Conservation (phyloP, 805 yeast species). For the Yarrowia sp. region DNA sequence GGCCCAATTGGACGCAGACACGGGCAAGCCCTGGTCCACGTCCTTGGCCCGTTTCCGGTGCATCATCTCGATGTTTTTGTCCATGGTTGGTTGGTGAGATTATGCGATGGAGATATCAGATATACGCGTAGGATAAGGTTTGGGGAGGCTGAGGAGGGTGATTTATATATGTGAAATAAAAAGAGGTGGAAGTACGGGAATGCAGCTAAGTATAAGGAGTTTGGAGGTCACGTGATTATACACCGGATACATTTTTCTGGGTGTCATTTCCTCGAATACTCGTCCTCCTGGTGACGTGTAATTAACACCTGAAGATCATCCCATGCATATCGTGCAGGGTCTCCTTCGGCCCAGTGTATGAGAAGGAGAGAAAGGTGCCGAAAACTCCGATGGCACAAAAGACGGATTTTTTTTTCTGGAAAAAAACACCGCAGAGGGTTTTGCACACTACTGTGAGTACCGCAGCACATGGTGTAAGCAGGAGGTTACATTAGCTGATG, state of each 20-base stretch:
- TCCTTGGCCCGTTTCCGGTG: slow-evolving; percentile 25
- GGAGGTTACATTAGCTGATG: too few relatives aligned
- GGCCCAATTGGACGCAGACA: slow-evolving; percentile 30
- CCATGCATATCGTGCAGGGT: too few relatives aligned
- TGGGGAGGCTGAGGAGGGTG: not conserved
- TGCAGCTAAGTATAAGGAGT: not conserved
- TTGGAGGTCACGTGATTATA: not conserved
- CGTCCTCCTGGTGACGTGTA: too few relatives aligned
- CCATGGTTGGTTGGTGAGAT: slow-evolving; percentile 5
- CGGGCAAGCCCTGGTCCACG: slow-evolving; percentile 29
- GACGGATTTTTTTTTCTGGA: too few relatives aligned
- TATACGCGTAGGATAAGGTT: slow-evolving; percentile 12
- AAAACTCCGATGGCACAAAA: too few relatives aligned
- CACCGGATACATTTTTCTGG: not conserved
- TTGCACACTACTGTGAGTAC: too few relatives aligned
- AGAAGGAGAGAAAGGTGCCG: too few relatives aligned
- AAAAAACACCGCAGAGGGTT: too few relatives aligned
- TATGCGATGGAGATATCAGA: not conserved
- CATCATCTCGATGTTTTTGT: slow-evolving; percentile 25
- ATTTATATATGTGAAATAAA: not conserved
- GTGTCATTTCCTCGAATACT: not conserved
- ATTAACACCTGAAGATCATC: too few relatives aligned
- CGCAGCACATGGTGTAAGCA: too few relatives aligned
- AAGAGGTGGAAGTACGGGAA: not conserved
- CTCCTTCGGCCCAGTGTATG: too few relatives aligned